Percentiles rank a stretch among this genome's conserved stretches.
Conservation (phyloP, 768 basidiomycete species). For the Tubosaeta sp. region DNA sequence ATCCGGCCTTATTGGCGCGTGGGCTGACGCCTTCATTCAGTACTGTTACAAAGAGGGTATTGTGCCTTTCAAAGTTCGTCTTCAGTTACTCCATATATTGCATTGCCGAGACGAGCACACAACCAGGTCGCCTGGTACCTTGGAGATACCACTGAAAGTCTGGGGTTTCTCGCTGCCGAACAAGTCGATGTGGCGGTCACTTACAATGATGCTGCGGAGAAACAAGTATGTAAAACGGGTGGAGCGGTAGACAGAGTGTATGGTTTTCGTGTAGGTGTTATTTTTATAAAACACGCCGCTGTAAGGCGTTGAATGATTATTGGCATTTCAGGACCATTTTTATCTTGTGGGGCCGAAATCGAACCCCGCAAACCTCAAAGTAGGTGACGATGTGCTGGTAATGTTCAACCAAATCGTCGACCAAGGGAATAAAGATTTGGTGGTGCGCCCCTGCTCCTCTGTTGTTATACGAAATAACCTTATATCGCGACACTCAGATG, state of each 20-base stretch:
- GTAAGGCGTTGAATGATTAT: neutral
- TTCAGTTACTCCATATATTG: slow-evolving; percentile 24
- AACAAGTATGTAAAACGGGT: slow-evolving; percentile 29
- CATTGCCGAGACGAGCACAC: neutral
- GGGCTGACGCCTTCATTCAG: slow-evolving; percentile 46
- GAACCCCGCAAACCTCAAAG: slow-evolving; percentile 42
- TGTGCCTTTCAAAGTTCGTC: slow-evolving; percentile 27
- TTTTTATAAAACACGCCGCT: neutral
- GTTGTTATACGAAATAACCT: neutral
- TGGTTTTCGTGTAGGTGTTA: slow-evolving; percentile 40
- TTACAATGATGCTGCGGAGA: slow-evolving; percentile 50
- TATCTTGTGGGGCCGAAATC: slow-evolving; percentile 43
- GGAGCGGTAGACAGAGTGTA: slow-evolving; percentile 35
- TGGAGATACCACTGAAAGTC: slow-evolving; percentile 52
- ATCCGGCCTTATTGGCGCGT: slow-evolving; percentile 44
- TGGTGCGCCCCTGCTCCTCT: slow-evolving; percentile 25
- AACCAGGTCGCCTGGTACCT: slow-evolving; percentile 52
- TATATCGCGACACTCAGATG: slow-evolving; percentile 11
- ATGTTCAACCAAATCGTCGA: slow-evolving; percentile 48
- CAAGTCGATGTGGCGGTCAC: slow-evolving; percentile 48
- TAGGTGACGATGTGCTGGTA: slow-evolving; percentile 30
- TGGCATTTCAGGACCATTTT: slow-evolving; percentile 43
- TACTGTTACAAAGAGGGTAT: slow-evolving; percentile 10
- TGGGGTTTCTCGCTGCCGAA: slow-evolving; percentile 38
- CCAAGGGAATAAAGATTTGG: slow-evolving; percentile 40